Base-by-base conservation (phyloP, 2,329 filamentous ascomycete genomes). In the Fusarium redolens region DNA sequence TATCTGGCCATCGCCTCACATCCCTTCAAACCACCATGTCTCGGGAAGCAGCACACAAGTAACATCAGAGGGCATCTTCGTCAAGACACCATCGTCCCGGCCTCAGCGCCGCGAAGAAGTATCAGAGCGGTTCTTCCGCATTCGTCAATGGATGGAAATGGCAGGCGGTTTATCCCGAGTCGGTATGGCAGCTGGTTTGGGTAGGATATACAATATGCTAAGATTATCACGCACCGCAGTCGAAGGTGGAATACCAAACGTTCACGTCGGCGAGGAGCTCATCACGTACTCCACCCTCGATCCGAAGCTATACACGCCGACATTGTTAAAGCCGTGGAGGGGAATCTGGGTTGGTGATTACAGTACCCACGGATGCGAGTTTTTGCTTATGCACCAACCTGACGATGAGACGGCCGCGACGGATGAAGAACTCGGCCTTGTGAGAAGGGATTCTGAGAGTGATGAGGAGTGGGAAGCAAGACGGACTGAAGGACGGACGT, bases 331-430 rank as follows among this genome's bases (percentile, higher is more conserved):
- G 79, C 95, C 95, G 0, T 98, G 92, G 85, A 91, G 94, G 71
- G 96, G 96, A 0, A 94, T 99, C 35, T 98, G 94, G 93, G 92
- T 95, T 20, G 95, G 95, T 1, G 95, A 98, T 79, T 98, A 97
- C 78, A 92, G 91, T 31, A 91, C 90, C 0, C 95, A 98, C 76
- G 95, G 95, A 2, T 95, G 92, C 80, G 96, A 98, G 81, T 97
- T 98, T 62, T 79, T 98, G 8, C 85, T 97, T 17, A 85, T 98
- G 50, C 86, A 94, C 74, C 96, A 99, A 78, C 90, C 91, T 0
- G 85, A 88, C 22, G 84, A 86, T 37, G 81, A 61, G 14, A 43
- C 83, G 44, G 76, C 79, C 3, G 77, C 75, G 5, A 79, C 83
- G 3, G 80, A 85, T 61, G 80, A 82, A 28, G 81, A 85, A 47